phyloP scores from a whole-genome alignment of 2,329 filamentous ascomycete genomes.

The Byssochlamys sp. region DNA sequence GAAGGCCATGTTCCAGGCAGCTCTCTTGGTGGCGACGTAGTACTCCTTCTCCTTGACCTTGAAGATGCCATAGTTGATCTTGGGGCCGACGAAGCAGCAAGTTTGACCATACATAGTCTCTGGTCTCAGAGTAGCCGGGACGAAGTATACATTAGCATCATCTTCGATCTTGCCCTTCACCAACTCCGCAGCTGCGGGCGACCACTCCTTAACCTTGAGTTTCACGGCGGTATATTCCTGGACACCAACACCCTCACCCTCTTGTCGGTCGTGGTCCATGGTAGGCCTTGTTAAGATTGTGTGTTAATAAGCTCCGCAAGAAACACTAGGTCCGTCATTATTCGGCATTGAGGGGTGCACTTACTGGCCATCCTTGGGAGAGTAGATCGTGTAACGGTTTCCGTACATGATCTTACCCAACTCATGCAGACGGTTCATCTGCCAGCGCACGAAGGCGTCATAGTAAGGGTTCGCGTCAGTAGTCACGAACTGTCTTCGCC shows the following conservation, averaged over 20 bases:
- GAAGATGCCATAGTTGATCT: constrained; percentile 81
- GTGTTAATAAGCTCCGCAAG: neutral
- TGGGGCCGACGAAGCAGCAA: constrained; percentile 88
- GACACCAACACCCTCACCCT: constrained; percentile 70
- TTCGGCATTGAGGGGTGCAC: neutral
- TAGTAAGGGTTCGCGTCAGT: constrained; percentile 96
- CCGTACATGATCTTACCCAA: constrained; percentile 88
- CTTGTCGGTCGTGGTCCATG: constrained; percentile 75
- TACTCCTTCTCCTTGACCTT: constrained; percentile 69
- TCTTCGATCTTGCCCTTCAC: constrained; percentile 70
- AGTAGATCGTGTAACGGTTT: constrained; percentile 87
- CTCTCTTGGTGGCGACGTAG: constrained; percentile 71
- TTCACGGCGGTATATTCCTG: constrained; percentile 93
- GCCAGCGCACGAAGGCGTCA: constrained; percentile 90
- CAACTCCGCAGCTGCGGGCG: constrained; percentile 60
- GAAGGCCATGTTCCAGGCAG: constrained; percentile 90
- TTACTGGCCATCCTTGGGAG: constrained; percentile 69
- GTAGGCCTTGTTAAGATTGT: constrained; percentile 45
- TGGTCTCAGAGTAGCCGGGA: constrained; percentile 82
- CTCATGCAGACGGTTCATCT: constrained; percentile 86
- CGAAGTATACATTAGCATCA: constrained; percentile 72
- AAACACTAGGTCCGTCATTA: neutral
- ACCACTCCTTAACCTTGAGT: constrained; percentile 82
- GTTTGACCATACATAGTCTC: constrained; percentile 99
- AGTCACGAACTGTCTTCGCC: constrained; percentile 84